Evolutionary conservation across 805 yeast genomes (phyloP).

Genomic region (Candida incommunis): DNA sequence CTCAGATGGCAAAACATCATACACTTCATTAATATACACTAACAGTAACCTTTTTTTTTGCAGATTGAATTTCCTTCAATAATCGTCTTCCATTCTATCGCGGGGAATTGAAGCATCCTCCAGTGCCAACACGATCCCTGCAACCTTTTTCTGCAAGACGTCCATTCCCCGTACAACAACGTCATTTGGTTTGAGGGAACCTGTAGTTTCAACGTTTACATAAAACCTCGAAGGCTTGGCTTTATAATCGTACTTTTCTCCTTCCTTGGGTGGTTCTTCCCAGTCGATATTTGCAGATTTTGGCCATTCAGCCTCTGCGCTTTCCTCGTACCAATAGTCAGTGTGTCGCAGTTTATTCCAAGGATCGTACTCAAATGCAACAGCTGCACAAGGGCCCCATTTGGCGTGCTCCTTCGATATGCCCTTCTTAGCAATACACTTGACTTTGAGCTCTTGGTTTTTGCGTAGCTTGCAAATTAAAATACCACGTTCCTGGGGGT

Average conservation of each 20-base stretch:
- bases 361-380: constrained; percentile 97
- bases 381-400: constrained; percentile 94
- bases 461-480: constrained; percentile 79
- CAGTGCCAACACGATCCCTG: constrained; percentile 66
- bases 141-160: constrained; percentile 79
- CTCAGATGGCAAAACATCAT: too few relatives aligned
- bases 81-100: background rate
- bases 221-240: constrained; percentile 77
- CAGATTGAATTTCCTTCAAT: background rate
- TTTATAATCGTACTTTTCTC: constrained; percentile 69
- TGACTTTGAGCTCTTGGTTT: constrained; percentile 78
- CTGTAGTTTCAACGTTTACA: constrained; percentile 85
- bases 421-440: constrained; percentile 95
- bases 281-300: constrained; percentile 74
- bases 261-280: constrained; percentile 90
- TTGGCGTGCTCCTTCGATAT: constrained; percentile 96
- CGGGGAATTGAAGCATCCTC: constrained; percentile 14
- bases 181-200: constrained; percentile 76
- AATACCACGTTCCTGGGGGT: constrained; percentile 69
- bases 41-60: background rate
- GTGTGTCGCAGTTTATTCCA: constrained; percentile 96
- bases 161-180: constrained; percentile 76
- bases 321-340: constrained; percentile 90
- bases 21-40: background rate
- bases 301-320: constrained; percentile 89